These are phyloP conservation scores for Lichtheimia ornata DNA, from an alignment of 371 early-diverging fungal species.

Conservation along the genomic window DNA sequence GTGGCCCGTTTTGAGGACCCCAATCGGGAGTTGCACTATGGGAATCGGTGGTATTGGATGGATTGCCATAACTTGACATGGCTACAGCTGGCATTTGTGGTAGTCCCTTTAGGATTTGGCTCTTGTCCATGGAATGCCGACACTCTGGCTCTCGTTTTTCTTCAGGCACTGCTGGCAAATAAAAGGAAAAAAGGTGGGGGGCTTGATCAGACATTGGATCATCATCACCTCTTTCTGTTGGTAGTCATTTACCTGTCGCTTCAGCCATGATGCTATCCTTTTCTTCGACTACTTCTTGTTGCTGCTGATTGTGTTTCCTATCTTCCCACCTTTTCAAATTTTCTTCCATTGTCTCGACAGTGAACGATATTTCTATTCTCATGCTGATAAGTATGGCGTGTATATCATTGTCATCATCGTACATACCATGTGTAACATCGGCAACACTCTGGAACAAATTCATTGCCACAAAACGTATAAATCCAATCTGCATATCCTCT, in stretches of 20 bases:
- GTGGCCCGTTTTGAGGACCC: neutral
- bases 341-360: slow-evolving; percentile 39
- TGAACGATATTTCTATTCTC: slow-evolving; percentile 34
- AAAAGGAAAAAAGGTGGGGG: no score
- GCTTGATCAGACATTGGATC: neutral
- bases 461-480: slow-evolving; percentile 66
- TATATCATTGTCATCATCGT: slow-evolving; percentile 1
- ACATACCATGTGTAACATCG: slow-evolving; percentile 26
- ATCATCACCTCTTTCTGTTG: neutral
- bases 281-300: no score
- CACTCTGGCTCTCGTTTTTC: slow-evolving; percentile 12
- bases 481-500: slow-evolving; percentile 64
- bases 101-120: slow-evolving; percentile 14
- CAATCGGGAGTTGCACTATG: slow-evolving; percentile 15
- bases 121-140: slow-evolving; percentile 15
- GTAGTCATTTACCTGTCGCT: slow-evolving; percentile 3
- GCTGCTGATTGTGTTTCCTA: slow-evolving; percentile 9
- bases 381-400: neutral
- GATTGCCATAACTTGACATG: slow-evolving; percentile 26
- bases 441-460: slow-evolving; percentile 61
- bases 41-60: slow-evolving; percentile 7
- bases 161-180: slow-evolving; percentile 5
- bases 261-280: neutral
- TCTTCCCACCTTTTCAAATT: slow-evolving; percentile 43
- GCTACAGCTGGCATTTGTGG: slow-evolving; percentile 41